phyloP scores from a whole-genome alignment of 139 green algal species.

The Tetratostichococcus sp. region DNA sequence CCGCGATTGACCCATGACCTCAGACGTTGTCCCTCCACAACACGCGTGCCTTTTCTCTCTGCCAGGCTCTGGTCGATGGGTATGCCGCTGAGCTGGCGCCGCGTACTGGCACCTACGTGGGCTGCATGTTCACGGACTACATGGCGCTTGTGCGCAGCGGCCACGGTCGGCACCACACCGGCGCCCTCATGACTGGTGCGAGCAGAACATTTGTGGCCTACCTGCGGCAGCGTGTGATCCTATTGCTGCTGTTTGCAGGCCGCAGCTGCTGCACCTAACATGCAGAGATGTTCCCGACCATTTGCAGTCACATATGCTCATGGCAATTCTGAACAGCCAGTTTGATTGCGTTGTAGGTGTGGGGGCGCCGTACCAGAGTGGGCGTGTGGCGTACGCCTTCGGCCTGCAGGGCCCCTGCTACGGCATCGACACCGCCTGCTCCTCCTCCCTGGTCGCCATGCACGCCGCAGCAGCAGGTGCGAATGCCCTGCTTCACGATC shows the following conservation, averaged over 20 bases:
- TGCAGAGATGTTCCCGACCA: too few relatives aligned
- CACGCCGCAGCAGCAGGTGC: slow-evolving; percentile 31
- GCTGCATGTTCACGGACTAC: slow-evolving; percentile 51
- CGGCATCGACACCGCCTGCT: slow-evolving; percentile 76
- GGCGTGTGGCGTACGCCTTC: slow-evolving; percentile 78
- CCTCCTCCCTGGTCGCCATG: slow-evolving; percentile 59
- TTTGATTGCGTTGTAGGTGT: slow-evolving; percentile 35
- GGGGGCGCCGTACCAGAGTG: slow-evolving; percentile 38
- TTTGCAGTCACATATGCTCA: too few relatives aligned
- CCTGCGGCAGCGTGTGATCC: too few relatives aligned
- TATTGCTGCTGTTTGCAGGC: too few relatives aligned
- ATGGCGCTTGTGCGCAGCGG: slow-evolving; percentile 11
- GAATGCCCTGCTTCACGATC: too few relatives aligned
- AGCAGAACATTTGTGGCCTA: too few relatives aligned
- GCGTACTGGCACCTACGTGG: slow-evolving; percentile 29
- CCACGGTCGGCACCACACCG: slow-evolving; percentile 12
- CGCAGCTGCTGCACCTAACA: too few relatives aligned
- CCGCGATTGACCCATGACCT: too few relatives aligned
- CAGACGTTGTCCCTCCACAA: too few relatives aligned
- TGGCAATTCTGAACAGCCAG: too few relatives aligned
- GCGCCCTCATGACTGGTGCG: background rate
- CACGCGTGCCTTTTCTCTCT: background rate
- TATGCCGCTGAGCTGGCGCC: background rate
- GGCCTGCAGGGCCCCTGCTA: slow-evolving; percentile 59
- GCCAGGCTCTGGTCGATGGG: background rate